Percentiles rank a stretch among this genome's conserved stretches.
phyloP scores from a whole-genome alignment of 2,329 filamentous ascomycete species.

The Xylariaceae sp. region DNA sequence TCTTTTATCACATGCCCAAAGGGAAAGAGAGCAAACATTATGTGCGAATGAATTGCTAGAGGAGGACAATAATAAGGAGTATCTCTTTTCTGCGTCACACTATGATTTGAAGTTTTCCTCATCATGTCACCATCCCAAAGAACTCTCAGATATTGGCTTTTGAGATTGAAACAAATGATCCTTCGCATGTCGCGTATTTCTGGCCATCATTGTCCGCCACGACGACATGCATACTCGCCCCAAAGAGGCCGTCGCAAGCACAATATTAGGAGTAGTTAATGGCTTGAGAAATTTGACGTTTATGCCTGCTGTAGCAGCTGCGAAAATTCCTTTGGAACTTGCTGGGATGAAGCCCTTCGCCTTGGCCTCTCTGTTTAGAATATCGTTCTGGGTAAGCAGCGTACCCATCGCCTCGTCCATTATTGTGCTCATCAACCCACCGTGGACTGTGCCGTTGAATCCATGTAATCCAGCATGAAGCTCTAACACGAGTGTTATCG shows the following conservation, averaged over 20 bases:
- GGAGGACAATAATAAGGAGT: no score
- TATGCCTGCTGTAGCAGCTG: slow-evolving; percentile 29
- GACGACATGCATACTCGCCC: slow-evolving; percentile 24
- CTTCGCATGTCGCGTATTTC: slow-evolving; percentile 22
- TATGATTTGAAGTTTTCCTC: no score
- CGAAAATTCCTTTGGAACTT: slow-evolving; percentile 8
- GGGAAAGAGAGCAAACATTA: no score
- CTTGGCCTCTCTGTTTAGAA: slow-evolving; percentile 18
- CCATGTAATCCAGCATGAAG: slow-evolving; percentile 34
- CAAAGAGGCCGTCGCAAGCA: slow-evolving; percentile 29
- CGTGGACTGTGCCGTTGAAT: slow-evolving; percentile 38
- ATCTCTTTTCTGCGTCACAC: no score
- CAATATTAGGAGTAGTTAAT: slow-evolving; percentile 25
- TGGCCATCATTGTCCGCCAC: slow-evolving; percentile 20
- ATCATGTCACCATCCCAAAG: no score
- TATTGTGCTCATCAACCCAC: slow-evolving; percentile 34
- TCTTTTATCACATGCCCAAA: no score
- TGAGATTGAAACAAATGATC: no score
- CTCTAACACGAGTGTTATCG: slow-evolving; percentile 33
- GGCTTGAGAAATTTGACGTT: slow-evolving; percentile 29
- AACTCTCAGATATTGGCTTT: no score
- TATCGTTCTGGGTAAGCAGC: slow-evolving; percentile 34
- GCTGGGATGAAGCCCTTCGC: slow-evolving; percentile 16
- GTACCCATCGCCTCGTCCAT: slow-evolving; percentile 42
- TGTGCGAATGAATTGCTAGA: no score